Evolutionary conservation across 257 asterid genomes (phyloP).

Genomic region (Lantana camara): DNA sequence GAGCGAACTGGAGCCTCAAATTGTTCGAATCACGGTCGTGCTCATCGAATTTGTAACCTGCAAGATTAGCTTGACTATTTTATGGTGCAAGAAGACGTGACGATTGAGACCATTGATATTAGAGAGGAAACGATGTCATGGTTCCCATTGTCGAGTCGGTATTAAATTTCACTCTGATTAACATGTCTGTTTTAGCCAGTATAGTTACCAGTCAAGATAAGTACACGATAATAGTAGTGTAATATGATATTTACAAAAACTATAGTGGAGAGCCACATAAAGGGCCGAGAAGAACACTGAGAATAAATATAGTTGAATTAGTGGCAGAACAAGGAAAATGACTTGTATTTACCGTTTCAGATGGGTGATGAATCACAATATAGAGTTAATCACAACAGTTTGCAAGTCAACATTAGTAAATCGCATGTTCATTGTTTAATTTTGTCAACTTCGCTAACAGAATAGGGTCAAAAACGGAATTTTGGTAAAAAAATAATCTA

Average conservation of each 20-base stretch:
- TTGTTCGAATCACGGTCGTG: constrained; percentile 47
- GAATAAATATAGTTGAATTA: background rate
- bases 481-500: too few species aligned
- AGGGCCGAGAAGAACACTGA: background rate
- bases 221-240: background rate
- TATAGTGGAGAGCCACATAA: background rate
- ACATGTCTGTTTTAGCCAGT: background rate
- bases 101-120: constrained; percentile 12
- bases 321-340: background rate
- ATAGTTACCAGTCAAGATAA: background rate
- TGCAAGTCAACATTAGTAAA: background rate
- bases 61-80: constrained; percentile 43
- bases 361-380: background rate
- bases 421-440: background rate
- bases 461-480: background rate
- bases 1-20: constrained; percentile 58
- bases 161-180: background rate
- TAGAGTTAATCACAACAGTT: background rate
- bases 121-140: constrained; percentile 7
- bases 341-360: background rate
- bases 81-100: constrained; percentile 20
- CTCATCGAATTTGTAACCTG: constrained; percentile 63
- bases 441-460: background rate
- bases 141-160: background rate
- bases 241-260: background rate